Evolutionary conservation across 129 eudicot species (phyloP).

Genomic region (Erigeron canadensis): DNA sequence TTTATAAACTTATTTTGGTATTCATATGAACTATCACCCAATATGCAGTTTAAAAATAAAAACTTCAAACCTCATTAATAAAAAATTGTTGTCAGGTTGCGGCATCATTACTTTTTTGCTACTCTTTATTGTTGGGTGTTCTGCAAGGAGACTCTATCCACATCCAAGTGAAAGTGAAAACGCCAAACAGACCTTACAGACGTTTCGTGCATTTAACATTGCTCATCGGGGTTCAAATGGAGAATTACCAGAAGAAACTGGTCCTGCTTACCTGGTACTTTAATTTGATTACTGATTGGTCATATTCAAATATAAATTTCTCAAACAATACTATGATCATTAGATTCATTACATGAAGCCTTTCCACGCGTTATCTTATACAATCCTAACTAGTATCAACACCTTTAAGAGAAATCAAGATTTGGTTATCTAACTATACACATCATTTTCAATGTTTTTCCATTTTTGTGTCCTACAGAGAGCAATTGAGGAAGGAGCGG

Average conservation of each 20-base stretch:
- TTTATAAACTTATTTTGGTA: background rate
- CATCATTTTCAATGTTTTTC: background rate
- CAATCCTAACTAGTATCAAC: too few species aligned
- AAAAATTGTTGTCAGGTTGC: conserved; percentile 40
- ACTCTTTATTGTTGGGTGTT: conserved; percentile 51
- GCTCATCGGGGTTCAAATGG: conserved; percentile 99
- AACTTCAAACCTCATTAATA: conserved; percentile 7
- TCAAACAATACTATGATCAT: too few species aligned
- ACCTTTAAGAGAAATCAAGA: too few species aligned
- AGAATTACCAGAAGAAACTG: conserved; percentile 89
- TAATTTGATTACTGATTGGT: background rate
- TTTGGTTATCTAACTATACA: background rate
- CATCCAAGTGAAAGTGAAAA: conserved; percentile 71
- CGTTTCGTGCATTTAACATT: conserved; percentile 83
- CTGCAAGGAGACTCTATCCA: conserved; percentile 72
- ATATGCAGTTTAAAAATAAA: background rate
- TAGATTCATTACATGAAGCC: too few species aligned
- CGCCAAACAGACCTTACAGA: conserved; percentile 67
- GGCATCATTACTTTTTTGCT: conserved; percentile 57
- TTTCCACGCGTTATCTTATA: too few species aligned
- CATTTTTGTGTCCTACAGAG: conserved; percentile 45
- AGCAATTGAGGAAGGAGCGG: conserved; percentile 95
- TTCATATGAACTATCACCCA: background rate
- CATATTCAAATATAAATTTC: too few species aligned
- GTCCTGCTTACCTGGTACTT: conserved; percentile 77